These are phyloP conservation scores for Phoenix roebelenii DNA, from an alignment of 176 grass and related monocot species.

Conservation along the genomic window DNA sequence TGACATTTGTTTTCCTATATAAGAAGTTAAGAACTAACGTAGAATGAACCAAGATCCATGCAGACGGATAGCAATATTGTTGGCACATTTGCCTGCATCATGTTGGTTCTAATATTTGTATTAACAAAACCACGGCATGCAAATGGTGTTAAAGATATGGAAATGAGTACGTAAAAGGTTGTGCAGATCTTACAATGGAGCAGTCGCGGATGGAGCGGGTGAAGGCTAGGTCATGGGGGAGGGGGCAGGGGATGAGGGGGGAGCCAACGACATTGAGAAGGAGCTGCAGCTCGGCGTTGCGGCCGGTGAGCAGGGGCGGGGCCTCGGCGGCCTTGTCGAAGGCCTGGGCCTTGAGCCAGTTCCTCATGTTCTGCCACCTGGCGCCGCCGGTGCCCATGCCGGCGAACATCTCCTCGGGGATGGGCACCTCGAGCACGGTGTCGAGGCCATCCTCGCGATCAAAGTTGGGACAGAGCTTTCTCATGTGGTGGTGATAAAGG, in stretches of 20 bases:
- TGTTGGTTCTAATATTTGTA: no score
- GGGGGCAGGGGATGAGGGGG: slow-evolving; percentile 76
- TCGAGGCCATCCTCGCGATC: slow-evolving; percentile 83
- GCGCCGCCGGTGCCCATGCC: slow-evolving; percentile 29
- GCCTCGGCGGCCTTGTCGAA: slow-evolving; percentile 65
- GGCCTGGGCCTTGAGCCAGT: slow-evolving; percentile 81
- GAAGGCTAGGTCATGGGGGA: slow-evolving; percentile 81
- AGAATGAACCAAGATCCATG: no score
- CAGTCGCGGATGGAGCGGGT: slow-evolving; percentile 75
- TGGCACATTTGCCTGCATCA: no score
- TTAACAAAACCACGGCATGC: neutral
- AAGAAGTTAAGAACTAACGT: no score
- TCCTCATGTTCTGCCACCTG: slow-evolving; percentile 44
- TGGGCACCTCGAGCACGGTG: slow-evolving; percentile 96
- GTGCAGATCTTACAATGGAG: slow-evolving; percentile 51
- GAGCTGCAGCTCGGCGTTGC: slow-evolving; percentile 69
- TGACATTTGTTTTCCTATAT: no score
- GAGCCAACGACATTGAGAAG: slow-evolving; percentile 90
- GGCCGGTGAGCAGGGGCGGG: slow-evolving; percentile 12
- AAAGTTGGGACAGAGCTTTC: slow-evolving; percentile 80
- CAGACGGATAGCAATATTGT: no score
- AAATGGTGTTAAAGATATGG: neutral
- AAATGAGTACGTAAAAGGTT: neutral
- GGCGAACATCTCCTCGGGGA: slow-evolving; percentile 86
- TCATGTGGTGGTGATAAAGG: slow-evolving; percentile 29